phyloP scores from a whole-genome alignment of 2,329 filamentous ascomycete genomes.

The Aspergillus costaricaensis region DNA sequence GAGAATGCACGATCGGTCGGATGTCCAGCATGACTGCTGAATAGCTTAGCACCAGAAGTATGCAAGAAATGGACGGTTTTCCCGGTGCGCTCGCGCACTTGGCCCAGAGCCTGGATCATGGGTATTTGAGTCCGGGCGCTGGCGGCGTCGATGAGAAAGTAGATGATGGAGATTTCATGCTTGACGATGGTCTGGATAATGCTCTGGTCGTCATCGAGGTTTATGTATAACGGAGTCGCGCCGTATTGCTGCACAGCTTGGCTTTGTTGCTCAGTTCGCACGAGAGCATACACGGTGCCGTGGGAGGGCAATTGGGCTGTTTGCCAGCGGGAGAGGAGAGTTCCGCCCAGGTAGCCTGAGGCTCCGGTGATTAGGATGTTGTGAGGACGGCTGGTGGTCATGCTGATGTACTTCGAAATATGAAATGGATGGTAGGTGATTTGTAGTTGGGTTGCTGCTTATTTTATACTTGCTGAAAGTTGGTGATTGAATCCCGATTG shows the following conservation, averaged over 20 bases:
- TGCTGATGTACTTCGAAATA: not conserved
- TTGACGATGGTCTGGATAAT: slow-evolving; percentile 43
- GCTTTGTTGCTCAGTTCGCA: slow-evolving; percentile 51
- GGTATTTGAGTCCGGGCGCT: slow-evolving; percentile 33
- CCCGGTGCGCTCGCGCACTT: slow-evolving; percentile 47
- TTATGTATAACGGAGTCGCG: slow-evolving; percentile 40
- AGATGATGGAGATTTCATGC: slow-evolving; percentile 52
- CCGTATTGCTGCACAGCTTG: slow-evolving; percentile 48
- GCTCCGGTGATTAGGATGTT: slow-evolving; percentile 48
- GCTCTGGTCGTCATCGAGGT: slow-evolving; percentile 32
- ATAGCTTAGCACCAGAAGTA: slow-evolving; percentile 56
- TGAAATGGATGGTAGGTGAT: too few species aligned
- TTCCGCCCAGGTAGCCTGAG: slow-evolving; percentile 58
- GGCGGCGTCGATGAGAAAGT: slow-evolving; percentile 50
- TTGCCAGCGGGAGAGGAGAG: slow-evolving; percentile 47
- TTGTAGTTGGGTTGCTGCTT: too few species aligned
- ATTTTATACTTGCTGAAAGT: too few species aligned
- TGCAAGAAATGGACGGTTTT: slow-evolving; percentile 53
- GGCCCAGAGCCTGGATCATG: slow-evolving; percentile 51
- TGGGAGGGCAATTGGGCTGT: slow-evolving; percentile 45
- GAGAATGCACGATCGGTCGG: slow-evolving; percentile 45
- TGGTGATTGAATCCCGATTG: too few species aligned
- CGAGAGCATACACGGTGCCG: slow-evolving; percentile 50
- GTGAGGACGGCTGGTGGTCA: not conserved
- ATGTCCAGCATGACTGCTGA: slow-evolving; percentile 51